Base-by-base conservation (phyloP, 2,329 filamentous ascomycete genomes). In the Juglanconis sp. region DNA sequence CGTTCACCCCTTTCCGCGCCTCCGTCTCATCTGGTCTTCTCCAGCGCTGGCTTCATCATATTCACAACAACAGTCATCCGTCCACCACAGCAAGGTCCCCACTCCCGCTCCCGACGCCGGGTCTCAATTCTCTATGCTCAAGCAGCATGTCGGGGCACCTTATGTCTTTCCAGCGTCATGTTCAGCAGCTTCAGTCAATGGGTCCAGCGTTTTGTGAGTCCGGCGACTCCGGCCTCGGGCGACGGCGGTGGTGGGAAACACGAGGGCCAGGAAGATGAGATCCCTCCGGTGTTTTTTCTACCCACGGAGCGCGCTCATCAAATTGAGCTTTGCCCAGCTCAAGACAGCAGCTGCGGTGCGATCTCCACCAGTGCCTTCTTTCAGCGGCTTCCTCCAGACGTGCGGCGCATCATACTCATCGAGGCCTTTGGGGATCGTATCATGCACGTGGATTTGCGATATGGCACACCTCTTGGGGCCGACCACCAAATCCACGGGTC, bases 341-440 rank as follows among this genome's bases (percentile, higher is more conserved):
- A 31, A 31, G 50, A 35, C 8, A 38, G 35, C 24, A 40, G 15
- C 8, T 5, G 35, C 24, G 24, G 10, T 10, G 52, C 30, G 32
- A 44, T 36, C 24, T 11, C 38, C 3, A 52, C 51, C 36, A 50
- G 58, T 40, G 15, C 34, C n/a, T 52, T 60, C 24, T 60, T 60
- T 30, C 53, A 56, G 13, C 48, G 24, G 6, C 48, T 60, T 1
- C 31, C 47, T n/a, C 24, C 11, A 3, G 58, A 60, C 8, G 34
- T 60, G 8, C 58, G 58, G 17, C 48, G 53, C 3, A 35, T 60
- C 24, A 48, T 60, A 8, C 53, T 60, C 10, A 42, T 57, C 24
- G 58, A 56, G 48, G 53, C 58, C 2, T 60, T 56, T 15, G 58
- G 58, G 5, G 47, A 35, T 36, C 58, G 58, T 8, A 36, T 32